A percentile compares a stretch with the other conserved stretches of the same genome.
phyloP scores from a whole-genome alignment of 257 asterid species.

The Fraxinus anomala region DNA sequence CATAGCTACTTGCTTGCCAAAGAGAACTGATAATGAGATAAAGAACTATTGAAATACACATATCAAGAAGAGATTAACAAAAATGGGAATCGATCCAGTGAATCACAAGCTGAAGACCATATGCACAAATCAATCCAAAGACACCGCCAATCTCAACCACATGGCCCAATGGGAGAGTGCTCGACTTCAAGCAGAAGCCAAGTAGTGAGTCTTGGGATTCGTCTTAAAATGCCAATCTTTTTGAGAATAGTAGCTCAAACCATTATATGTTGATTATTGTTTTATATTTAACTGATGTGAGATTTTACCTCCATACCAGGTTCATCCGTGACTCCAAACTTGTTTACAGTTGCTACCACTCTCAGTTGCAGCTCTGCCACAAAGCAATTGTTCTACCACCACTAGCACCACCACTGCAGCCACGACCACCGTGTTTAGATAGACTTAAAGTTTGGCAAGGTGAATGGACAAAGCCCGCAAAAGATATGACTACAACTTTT shows the following conservation, averaged over 20 bases:
- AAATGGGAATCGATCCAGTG: conserved; percentile 44
- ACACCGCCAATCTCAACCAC: conserved; percentile 29
- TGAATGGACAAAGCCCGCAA: conserved; percentile 33
- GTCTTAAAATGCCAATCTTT: background rate
- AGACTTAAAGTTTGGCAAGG: conserved; percentile 39
- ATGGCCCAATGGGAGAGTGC: conserved; percentile 51
- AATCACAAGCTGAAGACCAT: conserved; percentile 37
- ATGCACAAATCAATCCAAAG: conserved; percentile 11
- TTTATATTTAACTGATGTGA: background rate
- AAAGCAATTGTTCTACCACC: background rate
- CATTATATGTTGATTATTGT: background rate
- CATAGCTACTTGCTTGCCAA: conserved; percentile 36
- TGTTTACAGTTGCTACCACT: background rate
- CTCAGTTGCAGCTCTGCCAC: background rate
- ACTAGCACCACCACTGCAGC: background rate
- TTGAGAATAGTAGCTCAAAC: background rate
- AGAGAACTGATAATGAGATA: conserved; percentile 42
- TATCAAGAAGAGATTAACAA: conserved; percentile 28
- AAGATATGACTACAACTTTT: conserved; percentile 17
- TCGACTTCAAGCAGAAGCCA: conserved; percentile 45
- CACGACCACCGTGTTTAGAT: conserved; percentile 39
- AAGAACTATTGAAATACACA: conserved; percentile 46
- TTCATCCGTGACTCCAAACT: conserved; percentile 25
- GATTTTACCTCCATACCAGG: background rate
- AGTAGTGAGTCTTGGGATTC: background rate